Evolutionary conservation across 2,329 filamentous ascomycete genomes (phyloP).

Genomic region (Penicillium crustosum): DNA sequence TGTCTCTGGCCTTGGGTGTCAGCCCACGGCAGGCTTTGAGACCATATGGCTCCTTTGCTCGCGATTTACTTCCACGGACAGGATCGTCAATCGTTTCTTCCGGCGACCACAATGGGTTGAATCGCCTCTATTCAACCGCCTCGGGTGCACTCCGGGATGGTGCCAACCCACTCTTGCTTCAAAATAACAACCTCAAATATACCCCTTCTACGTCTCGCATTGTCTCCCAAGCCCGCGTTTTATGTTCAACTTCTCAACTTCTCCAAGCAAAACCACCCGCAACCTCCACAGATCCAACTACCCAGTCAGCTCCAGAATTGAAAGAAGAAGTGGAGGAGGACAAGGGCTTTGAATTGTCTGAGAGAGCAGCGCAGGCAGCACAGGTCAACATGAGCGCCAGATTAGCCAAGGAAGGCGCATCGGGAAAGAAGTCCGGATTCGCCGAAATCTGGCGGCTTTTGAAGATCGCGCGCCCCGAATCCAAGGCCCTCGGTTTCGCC

Average conservation of each 20-base stretch:
- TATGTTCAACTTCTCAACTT: constrained; percentile 30
- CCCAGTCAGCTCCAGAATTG: constrained; percentile 40
- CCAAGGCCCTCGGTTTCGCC: constrained; percentile 72
- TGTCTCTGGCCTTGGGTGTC: constrained; percentile 35
- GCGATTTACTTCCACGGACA: constrained; percentile 19
- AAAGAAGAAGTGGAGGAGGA: constrained; percentile 55
- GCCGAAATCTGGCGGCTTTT: constrained; percentile 82
- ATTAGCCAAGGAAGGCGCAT: constrained; percentile 74
- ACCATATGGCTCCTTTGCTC: constrained; percentile 18
- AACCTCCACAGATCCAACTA: constrained; percentile 23
- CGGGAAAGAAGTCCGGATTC: constrained; percentile 59
- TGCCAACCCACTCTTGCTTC: constrained; percentile 17
- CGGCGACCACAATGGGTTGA: constrained; percentile 12
- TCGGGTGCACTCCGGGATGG: constrained; percentile 24
- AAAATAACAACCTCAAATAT: constrained; percentile 15
- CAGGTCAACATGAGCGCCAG: constrained; percentile 87
- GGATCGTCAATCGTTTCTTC: neutral
- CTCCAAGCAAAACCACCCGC: constrained; percentile 30
- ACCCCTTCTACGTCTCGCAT: constrained; percentile 17
- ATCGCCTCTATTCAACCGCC: constrained; percentile 27
- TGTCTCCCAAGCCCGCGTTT: constrained; percentile 25
- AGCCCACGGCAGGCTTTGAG: constrained; percentile 28
- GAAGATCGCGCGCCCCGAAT: constrained; percentile 83
- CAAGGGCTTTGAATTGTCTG: constrained; percentile 67
- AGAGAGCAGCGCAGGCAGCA: constrained; percentile 81